Base-by-base conservation (phyloP, 768 basidiomycete species). In the Coprinellus aureogranulatus region DNA sequence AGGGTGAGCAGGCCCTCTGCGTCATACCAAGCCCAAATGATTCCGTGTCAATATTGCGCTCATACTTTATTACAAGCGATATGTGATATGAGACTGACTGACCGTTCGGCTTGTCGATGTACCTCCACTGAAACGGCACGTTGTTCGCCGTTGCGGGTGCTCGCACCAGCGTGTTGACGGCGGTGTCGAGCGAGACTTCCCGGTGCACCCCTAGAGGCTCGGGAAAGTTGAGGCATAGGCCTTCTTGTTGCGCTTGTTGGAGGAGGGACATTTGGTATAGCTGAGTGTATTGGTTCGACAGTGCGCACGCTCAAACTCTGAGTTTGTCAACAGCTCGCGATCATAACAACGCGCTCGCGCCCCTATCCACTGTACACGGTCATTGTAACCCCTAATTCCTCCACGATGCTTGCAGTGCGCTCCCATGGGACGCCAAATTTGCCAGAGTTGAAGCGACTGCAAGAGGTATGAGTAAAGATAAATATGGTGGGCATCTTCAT, bases 31-130 rank as follows among this genome's bases (percentile, higher is more conserved):
- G 37, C n/a, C n/a, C 34, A 49, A 48, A 18, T 55, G 45, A 22
- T n/a, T 23, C 16, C 14, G 20, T 37, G 23, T 41, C 52, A 37
- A 26, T 50, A 4, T n/a, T 40, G 28, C 40, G 27, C 30, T 31
- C 28, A 34, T 2, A 22, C 42, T 42, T 31, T 30, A 54, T 27
- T 26, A n/a, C n/a, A n/a, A n/a, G n/a, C n/a, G n/a, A n/a, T n/a
- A n/a, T n/a, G n/a, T n/a, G n/a, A n/a, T n/a, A n/a, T n/a, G n/a
- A n/a, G n/a, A n/a, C n/a, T n/a, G n/a, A n/a, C 83, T 54, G 54
- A 89, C 90, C 90, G 63, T 72, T 63, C 30, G 90, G 90, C 62
- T 87, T 88, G 78, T 93, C 91, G 34, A 93, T 81, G 63, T 83
- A 92, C 2, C 81, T 75, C 86, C 89, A 91, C 5, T 74, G 64